phyloP scores from a whole-genome alignment of 768 basidiomycete genomes.

The Boletus rufocinnamomeus region DNA sequence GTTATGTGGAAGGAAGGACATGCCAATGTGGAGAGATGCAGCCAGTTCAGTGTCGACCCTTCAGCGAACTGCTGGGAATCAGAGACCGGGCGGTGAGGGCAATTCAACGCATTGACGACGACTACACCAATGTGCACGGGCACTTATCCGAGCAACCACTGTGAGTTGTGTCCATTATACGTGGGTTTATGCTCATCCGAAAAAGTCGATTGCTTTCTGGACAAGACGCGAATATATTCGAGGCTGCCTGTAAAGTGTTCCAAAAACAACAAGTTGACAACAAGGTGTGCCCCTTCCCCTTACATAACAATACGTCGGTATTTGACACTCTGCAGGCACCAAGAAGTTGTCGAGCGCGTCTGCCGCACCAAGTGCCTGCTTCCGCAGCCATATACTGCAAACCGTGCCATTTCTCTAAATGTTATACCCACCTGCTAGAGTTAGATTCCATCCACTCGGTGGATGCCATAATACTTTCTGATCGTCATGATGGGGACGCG shows the following conservation, averaged over 20 bases:
- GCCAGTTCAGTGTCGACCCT: conserved; percentile 58
- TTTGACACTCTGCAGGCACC: conserved; percentile 11
- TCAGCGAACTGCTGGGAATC: conserved; percentile 45
- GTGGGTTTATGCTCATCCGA: conserved; percentile 10
- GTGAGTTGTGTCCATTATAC: conserved; percentile 21
- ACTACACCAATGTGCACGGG: conserved; percentile 10
- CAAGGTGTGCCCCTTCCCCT: conserved; percentile 13
- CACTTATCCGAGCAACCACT: conserved; percentile 21
- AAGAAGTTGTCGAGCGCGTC: conserved; percentile 26
- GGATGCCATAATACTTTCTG: conserved; percentile 33
- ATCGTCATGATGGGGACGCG: conserved; percentile 17
- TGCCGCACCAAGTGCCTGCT: conserved; percentile 19
- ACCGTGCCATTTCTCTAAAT: conserved; percentile 38
- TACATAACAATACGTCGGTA: neutral
- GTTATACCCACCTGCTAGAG: conserved; percentile 40
- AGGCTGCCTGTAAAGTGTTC: conserved; percentile 33
- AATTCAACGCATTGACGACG: conserved; percentile 22
- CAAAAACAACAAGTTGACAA: conserved; percentile 19
- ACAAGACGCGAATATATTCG: conserved; percentile 32
- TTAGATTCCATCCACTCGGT: conserved; percentile 39
- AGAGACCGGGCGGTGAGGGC: conserved; percentile 42
- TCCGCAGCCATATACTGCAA: conserved; percentile 36
- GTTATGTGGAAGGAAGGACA: conserved; percentile 77
- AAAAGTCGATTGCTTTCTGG: conserved; percentile 28
- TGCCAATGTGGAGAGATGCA: conserved; percentile 65